Conservation (phyloP, 345 rosid species). For the Orychophragmus violaceus region DNA sequence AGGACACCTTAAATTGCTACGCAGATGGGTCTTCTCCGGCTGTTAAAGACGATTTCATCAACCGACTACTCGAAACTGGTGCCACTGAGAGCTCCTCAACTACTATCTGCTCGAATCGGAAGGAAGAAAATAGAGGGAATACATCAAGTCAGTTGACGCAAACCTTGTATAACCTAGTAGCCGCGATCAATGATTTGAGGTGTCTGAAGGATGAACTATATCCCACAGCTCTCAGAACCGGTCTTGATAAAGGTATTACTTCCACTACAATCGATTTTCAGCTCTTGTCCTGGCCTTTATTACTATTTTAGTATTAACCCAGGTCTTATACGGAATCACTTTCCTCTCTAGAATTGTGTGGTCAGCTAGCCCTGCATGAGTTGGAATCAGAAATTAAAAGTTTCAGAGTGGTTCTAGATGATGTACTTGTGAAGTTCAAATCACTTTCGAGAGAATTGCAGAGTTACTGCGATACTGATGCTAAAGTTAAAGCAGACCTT, state of each 20-base stretch:
- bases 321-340: conserved; percentile 16
- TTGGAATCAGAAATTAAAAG: conserved; percentile 56
- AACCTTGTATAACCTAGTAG: conserved; percentile 44
- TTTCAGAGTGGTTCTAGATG: conserved; percentile 53
- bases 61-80: conserved; percentile 72
- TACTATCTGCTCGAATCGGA: conserved; percentile 35
- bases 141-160: conserved; percentile 37
- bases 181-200: conserved; percentile 51
- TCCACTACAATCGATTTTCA: neutral
- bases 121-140: conserved; percentile 39
- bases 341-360: conserved; percentile 46
- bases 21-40: conserved; percentile 45
- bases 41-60: conserved; percentile 54
- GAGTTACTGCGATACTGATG: conserved; percentile 50
- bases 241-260: conserved; percentile 46
- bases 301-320: conserved; percentile 9
- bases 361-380: conserved; percentile 40
- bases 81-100: conserved; percentile 77
- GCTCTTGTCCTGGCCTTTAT: neutral
- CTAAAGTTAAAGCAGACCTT: conserved; percentile 62
- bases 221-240: conserved; percentile 42
- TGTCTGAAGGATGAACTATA: conserved; percentile 53
- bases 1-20: conserved; percentile 17
- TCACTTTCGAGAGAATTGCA: conserved; percentile 57
- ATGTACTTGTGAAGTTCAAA: conserved; percentile 67